Evolutionary conservation across 1,284 basidiomycete species (phyloP).

Genomic region (Papiliotrema laurentii): DNA sequence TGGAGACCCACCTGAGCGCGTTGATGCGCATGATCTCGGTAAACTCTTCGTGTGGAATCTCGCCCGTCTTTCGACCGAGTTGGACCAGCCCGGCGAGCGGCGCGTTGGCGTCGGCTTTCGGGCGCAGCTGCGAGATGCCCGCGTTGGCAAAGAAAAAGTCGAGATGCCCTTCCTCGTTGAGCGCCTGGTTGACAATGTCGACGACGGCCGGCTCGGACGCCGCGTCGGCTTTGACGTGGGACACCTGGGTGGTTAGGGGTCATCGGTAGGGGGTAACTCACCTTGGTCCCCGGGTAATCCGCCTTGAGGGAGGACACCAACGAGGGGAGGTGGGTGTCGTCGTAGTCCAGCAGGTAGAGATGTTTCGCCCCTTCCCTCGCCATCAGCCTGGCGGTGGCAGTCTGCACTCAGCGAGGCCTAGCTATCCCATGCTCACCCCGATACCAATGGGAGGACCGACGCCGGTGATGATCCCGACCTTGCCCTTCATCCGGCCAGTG

Average conservation of each 20-base stretch:
- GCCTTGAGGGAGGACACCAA: constrained; percentile 65
- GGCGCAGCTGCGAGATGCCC: constrained; percentile 29
- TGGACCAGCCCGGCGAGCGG: constrained; percentile 7
- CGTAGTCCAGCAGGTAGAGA: constrained; percentile 79
- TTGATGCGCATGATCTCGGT: constrained; percentile 77
- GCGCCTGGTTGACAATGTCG: constrained; percentile 63
- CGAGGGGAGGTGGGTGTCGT: constrained; percentile 63
- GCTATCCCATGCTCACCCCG: constrained; percentile 15
- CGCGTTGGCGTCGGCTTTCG: constrained; percentile 2
- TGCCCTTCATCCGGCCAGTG: constrained; percentile 61
- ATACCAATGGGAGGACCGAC: constrained; percentile 78
- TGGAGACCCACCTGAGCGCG: constrained; percentile 62
- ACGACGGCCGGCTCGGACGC: constrained; percentile 71
- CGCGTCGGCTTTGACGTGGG: constrained; percentile 69
- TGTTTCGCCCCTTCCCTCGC: constrained; percentile 69
- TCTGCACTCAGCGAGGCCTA: constrained; percentile 42
- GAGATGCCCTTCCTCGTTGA: constrained; percentile 74
- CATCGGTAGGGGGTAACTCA: constrained; percentile 31
- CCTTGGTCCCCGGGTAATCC: constrained; percentile 74
- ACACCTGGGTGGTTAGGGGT: constrained; percentile 10
- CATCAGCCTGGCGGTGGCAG: constrained; percentile 68
- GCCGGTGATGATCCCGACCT: constrained; percentile 88
- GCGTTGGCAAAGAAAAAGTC: constrained; percentile 96
- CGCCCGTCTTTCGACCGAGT: constrained; percentile 16
- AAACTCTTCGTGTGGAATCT: constrained; percentile 64